These are phyloP conservation scores for Rachicladosporium sp. DNA, from an alignment of 2,329 filamentous ascomycete species.

Conservation along the genomic window DNA sequence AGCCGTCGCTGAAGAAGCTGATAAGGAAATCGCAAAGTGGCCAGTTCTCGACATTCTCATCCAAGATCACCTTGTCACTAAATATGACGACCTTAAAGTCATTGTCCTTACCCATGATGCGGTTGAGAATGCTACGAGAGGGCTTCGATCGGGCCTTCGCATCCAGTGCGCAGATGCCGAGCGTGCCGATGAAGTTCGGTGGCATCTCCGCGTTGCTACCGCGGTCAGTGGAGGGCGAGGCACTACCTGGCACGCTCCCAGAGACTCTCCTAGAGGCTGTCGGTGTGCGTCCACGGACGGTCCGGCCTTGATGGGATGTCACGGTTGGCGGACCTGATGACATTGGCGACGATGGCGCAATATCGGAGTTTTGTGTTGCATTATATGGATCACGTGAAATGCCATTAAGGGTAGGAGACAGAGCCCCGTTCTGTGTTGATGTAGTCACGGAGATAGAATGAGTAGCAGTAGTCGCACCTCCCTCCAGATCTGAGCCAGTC, in stretches of 20 bases:
- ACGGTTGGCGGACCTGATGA: conserved; percentile 12
- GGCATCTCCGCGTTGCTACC: conserved; percentile 45
- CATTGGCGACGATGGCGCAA: conserved; percentile 49
- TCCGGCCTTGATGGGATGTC: conserved; percentile 10
- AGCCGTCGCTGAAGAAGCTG: conserved; percentile 96
- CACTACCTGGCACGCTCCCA: conserved; percentile 68
- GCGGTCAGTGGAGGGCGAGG: conserved; percentile 64
- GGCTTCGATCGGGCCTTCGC: conserved; percentile 94
- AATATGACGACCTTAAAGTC: conserved; percentile 98
- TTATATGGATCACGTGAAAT: conserved; percentile 3
- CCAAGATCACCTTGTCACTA: conserved; percentile 95
- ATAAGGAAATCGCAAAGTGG: conserved; percentile 93
- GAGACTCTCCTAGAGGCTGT: conserved; percentile 63
- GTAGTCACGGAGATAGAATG: conserved; percentile 33
- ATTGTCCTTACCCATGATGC: conserved; percentile 75
- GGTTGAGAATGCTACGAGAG: conserved; percentile 88
- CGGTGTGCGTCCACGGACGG: conserved; percentile 31
- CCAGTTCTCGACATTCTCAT: conserved; percentile 95
- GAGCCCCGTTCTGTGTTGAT: conserved; percentile 31
- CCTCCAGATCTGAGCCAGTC: conserved; percentile 30
- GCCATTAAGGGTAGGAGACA: conserved; percentile 24
- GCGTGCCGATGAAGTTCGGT: conserved; percentile 45
- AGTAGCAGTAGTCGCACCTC: conserved; percentile 32
- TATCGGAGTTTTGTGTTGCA: conserved; percentile 1
- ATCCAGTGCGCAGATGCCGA: conserved; percentile 91